These are phyloP conservation scores for Microthlaspi erraticum DNA, from an alignment of 345 rosid genomes.

Conservation along the genomic window DNA sequence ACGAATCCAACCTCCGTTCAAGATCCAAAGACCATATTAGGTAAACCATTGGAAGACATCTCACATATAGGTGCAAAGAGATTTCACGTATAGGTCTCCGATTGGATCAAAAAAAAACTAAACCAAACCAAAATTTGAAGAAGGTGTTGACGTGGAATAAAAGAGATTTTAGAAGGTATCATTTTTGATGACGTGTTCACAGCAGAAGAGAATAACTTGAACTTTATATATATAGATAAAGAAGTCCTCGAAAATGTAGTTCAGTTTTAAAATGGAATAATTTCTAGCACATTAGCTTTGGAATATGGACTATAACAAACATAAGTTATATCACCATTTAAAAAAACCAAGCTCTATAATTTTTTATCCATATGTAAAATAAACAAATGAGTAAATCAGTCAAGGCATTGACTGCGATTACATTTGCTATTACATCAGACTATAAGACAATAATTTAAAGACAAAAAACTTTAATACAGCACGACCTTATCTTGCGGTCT, in stretches of 20 bases:
- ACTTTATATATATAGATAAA: not conserved
- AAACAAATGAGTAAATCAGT: conserved; percentile 28
- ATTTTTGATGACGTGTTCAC: no score
- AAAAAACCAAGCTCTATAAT: not conserved
- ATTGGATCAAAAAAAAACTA: no score
- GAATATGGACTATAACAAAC: not conserved
- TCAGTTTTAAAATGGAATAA: not conserved
- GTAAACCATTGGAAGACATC: conserved; percentile 73
- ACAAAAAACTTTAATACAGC: conserved; percentile 9
- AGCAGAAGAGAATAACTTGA: no score
- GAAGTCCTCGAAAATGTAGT: not conserved
- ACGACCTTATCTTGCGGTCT: conserved; percentile 21
- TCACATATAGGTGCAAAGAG: no score
- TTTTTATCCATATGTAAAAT: not conserved
- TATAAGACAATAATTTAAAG: not conserved
- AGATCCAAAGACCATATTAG: conserved; percentile 57
- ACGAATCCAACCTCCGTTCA: conserved; percentile 30
- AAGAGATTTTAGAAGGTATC: no score
- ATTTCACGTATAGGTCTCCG: conserved; percentile 60
- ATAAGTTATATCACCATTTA: conserved; percentile 4
- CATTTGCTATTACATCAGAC: conserved; percentile 20
- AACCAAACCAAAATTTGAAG: no score
- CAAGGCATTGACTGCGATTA: conserved; percentile 33
- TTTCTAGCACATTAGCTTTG: conserved; percentile 1
- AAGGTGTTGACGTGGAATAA: no score